Percentiles rank a stretch among this genome's conserved stretches.
phyloP scores from a whole-genome alignment of 2,329 filamentous ascomycete species.

The Aspergillus sp. region DNA sequence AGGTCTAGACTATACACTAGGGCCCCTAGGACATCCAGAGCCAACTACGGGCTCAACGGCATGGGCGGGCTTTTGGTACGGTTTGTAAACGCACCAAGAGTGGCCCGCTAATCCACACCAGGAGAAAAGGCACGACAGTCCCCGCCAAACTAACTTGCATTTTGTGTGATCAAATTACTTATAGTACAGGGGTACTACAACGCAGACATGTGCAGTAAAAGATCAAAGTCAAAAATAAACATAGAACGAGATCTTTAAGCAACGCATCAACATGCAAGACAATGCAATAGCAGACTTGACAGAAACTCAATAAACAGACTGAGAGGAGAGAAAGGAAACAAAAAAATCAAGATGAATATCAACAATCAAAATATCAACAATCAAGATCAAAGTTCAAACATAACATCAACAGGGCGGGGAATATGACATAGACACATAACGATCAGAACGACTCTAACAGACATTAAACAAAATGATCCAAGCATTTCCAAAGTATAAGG shows the following conservation, averaged over 20 bases:
- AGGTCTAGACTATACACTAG: too few relatives aligned
- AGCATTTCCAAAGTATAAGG: conserved; percentile 18
- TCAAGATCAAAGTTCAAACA: conserved; percentile 10
- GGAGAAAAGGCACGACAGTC: conserved; percentile 13
- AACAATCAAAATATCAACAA: conserved; percentile 18
- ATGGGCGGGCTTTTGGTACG: too few relatives aligned
- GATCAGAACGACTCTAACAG: conserved; percentile 35
- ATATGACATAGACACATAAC: conserved; percentile 33
- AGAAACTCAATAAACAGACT: conserved; percentile 14
- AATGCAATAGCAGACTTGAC: conserved; percentile 4
- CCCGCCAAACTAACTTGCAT: conserved; percentile 36
- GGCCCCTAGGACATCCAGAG: too few relatives aligned
- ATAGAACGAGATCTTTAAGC: conserved; percentile 11
- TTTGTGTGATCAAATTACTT: conserved; percentile 41
- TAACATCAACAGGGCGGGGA: conserved; percentile 25
- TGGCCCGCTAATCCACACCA: too few relatives aligned
- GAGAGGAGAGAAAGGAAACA: conserved; percentile 21
- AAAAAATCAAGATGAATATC: neutral
- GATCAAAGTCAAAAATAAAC: neutral
- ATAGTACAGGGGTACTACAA: conserved; percentile 44
- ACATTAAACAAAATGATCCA: conserved; percentile 25
- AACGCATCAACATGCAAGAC: conserved; percentile 11
- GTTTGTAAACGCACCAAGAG: too few relatives aligned
- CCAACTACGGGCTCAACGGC: too few relatives aligned
- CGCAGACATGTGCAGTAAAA: conserved; percentile 36